These are phyloP conservation scores for Leccinum imitatum DNA, from an alignment of 768 basidiomycete genomes.

Conservation along the genomic window DNA sequence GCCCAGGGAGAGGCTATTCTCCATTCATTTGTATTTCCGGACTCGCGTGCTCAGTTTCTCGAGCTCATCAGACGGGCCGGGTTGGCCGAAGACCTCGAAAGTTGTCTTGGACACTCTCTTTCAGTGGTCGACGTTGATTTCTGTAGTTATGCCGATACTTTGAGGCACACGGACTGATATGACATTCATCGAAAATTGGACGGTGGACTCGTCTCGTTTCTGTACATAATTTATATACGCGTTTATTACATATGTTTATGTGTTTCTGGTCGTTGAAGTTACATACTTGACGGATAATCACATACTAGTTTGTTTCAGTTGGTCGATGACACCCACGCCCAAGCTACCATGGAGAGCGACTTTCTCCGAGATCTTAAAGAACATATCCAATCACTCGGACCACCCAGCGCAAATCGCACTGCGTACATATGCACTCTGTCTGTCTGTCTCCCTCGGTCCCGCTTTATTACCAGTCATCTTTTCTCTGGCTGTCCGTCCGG, in stretches of 20 bases:
- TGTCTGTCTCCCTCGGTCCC: constrained; percentile 69
- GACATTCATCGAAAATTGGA: neutral
- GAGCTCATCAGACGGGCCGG: constrained; percentile 50
- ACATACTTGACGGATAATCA: neutral
- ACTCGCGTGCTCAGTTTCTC: constrained; percentile 70
- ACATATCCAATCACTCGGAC: constrained; percentile 34
- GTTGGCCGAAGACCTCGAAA: constrained; percentile 34
- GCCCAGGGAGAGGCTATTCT: constrained; percentile 57
- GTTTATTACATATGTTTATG: constrained; percentile 4
- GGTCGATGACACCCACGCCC: constrained; percentile 9
- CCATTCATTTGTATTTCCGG: constrained; percentile 66
- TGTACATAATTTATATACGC: neutral
- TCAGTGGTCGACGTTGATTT: constrained; percentile 54
- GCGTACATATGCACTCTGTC: constrained; percentile 65
- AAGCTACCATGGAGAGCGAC: constrained; percentile 3
- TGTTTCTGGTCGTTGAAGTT: neutral
- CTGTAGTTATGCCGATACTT: constrained; percentile 56
- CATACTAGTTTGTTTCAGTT: neutral
- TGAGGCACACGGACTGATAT: constrained; percentile 10
- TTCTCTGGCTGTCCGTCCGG: constrained; percentile 29
- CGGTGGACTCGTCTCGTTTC: neutral
- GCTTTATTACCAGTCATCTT: constrained; percentile 54
- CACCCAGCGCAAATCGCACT: constrained; percentile 60
- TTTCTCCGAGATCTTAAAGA: neutral
- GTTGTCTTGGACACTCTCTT: constrained; percentile 25